These are phyloP conservation scores for Mycosarcoma maydis DNA, from an alignment of 1,284 basidiomycete species.

Conservation along the genomic window DNA sequence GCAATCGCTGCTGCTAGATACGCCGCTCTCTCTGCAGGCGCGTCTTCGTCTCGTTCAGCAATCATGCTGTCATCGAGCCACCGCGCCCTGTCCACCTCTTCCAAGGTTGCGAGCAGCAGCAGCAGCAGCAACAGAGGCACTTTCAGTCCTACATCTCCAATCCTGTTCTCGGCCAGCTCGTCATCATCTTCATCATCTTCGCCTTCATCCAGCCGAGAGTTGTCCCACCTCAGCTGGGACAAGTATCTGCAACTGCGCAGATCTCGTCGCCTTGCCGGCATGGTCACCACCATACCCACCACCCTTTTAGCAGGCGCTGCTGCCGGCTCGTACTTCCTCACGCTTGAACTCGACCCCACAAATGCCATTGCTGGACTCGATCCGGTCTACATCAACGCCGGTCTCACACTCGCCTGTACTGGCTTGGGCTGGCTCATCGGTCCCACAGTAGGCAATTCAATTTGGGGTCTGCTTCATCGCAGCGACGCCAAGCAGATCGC, in stretches of 20 bases:
- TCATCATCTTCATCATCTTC: conserved; percentile 9
- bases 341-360: conserved; percentile 58
- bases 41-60: conserved; percentile 28
- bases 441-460: conserved; percentile 51
- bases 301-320: conserved; percentile 52
- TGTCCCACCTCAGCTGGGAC: conserved; percentile 34
- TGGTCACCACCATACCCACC: conserved; percentile 61
- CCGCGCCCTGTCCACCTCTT: conserved; percentile 19
- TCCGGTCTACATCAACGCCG: conserved; percentile 58
- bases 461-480: conserved; percentile 58
- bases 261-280: conserved; percentile 54
- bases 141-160: conserved; percentile 12
- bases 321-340: conserved; percentile 60
- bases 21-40: conserved; percentile 13
- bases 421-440: conserved; percentile 63
- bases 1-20: conserved; percentile 18
- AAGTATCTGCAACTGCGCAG: conserved; percentile 55
- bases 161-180: conserved; percentile 1
- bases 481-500: conserved; percentile 53
- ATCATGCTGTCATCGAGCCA: conserved; percentile 15
- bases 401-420: conserved; percentile 56
- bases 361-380: conserved; percentile 59
- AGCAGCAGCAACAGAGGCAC: conserved; percentile 3
- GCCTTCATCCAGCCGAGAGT: not conserved
- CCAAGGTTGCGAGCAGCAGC: not conserved